Evolutionary conservation across 768 basidiomycete species (phyloP), one percentile per base, ranked within the genome.

Genomic region (Suillus americanus): DNA sequence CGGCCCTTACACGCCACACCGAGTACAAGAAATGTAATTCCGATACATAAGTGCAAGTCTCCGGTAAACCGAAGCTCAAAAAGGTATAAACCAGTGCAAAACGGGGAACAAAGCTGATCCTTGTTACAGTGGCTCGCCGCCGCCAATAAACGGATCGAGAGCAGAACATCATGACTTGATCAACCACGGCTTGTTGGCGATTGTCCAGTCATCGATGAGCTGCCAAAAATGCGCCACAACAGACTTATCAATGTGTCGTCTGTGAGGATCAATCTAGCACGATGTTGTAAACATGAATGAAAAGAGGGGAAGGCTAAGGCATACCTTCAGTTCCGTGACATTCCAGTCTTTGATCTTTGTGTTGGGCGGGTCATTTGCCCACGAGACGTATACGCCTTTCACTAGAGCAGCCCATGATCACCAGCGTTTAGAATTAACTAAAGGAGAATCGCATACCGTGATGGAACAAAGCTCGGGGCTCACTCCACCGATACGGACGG

Each of bases 151-250:
- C 54, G 30, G 40, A 43, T 41, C 23, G 25, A 41, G 18, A 30
- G 25, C 23, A 38, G n/a, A 10, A 37, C 41, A 61, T 78, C 70
- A 83, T 12, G 77, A 70, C 54, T 79, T 79, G 74, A 90, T 83
- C 60, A 95, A 73, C 81, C 88, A 90, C 5, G 92, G 90, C 75
- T 95, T 95, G 74, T 95, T 89, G 10, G 82, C 72, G 68, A 84
- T 77, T 71, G 91, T 92, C 94, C 93, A 96, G 28, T 85, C 84
- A 71, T 98, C 97, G 25, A 99, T 79, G 25, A 85, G 86, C 72
- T 94, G 91, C 97, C 97, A 99, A 71, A 99, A 98, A 64, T 95
- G 91, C 3, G 95, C 95, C 0, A 98, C 95, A 3, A 92, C 89
- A 18, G 93, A 91, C 74, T 97, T 95, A 80, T 99, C 97, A 25